A percentile compares a stretch with the other conserved stretches of the same genome.
Evolutionary conservation across 192 early-diverging fungal species (phyloP).

Genomic region (Mortierella hygrophila): DNA sequence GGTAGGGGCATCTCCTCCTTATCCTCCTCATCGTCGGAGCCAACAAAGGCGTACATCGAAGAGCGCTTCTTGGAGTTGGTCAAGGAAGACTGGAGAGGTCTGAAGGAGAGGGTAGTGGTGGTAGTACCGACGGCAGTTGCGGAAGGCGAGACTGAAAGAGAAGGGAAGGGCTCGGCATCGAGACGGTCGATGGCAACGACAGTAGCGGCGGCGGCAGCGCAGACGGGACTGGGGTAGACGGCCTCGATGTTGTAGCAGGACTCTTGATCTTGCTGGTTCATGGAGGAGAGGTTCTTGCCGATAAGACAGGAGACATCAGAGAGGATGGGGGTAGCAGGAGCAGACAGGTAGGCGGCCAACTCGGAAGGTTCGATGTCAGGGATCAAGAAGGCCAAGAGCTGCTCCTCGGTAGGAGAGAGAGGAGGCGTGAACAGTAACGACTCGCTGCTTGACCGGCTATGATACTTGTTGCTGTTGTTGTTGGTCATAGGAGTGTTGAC

Average conservation of each 20-base stretch:
- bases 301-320: slow-evolving; percentile 49
- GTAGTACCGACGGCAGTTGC: neutral
- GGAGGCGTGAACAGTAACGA: slow-evolving; percentile 48
- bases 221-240: slow-evolving; percentile 54
- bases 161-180: slow-evolving; percentile 14
- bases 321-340: slow-evolving; percentile 38
- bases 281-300: slow-evolving; percentile 11
- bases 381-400: slow-evolving; percentile 49
- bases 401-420: slow-evolving; percentile 50
- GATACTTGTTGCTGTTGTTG: slow-evolving; percentile 8
- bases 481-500: slow-evolving; percentile 1
- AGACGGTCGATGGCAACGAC: slow-evolving; percentile 43
- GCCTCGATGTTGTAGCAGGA: slow-evolving; percentile 17
- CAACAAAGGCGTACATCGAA: slow-evolving; percentile 46
- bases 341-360: slow-evolving; percentile 48
- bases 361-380: slow-evolving; percentile 55
- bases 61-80: slow-evolving; percentile 26
- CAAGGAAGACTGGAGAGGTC: neutral
- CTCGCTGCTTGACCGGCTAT: slow-evolving; percentile 36
- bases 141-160: slow-evolving; percentile 2
- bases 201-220: slow-evolving; percentile 52
- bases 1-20: slow-evolving; percentile 17
- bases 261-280: neutral
- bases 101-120: neutral
- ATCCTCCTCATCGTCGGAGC: slow-evolving; percentile 27